These are phyloP conservation scores for Antitrichia curtipendula DNA, from an alignment of 225 moss, liverwort and hornwort genomes.

Conservation along the genomic window DNA sequence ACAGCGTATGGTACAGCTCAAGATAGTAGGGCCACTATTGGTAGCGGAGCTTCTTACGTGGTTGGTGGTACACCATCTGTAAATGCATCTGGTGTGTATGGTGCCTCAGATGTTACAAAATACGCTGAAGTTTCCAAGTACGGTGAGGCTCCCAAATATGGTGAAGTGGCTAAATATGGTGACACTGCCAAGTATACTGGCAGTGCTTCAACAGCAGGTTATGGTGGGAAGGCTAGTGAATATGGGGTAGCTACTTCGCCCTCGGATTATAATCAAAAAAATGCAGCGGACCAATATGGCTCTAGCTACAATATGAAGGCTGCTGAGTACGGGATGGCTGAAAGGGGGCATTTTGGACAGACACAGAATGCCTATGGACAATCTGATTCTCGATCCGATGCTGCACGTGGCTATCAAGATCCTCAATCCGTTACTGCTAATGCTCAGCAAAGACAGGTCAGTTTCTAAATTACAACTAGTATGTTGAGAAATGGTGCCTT, in stretches of 20 bases:
- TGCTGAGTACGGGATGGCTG: constrained; percentile 73
- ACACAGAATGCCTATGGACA: constrained; percentile 75
- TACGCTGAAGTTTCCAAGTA: constrained; percentile 83
- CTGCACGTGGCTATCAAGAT: constrained; percentile 70
- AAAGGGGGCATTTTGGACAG: constrained; percentile 80
- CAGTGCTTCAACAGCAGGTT: constrained; percentile 77
- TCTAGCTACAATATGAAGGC: constrained; percentile 70
- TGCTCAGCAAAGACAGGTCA: constrained; percentile 91
- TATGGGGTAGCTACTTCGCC: constrained; percentile 79
- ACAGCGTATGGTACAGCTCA: constrained; percentile 74
- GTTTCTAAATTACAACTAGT: not conserved
- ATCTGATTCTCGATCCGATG: constrained; percentile 65
- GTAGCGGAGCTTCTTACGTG: constrained; percentile 83
- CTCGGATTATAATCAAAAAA: constrained; percentile 67
- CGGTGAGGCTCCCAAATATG: constrained; percentile 61
- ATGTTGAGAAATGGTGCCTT: not conserved
- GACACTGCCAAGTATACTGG: constrained; percentile 76
- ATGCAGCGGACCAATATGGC: constrained; percentile 75
- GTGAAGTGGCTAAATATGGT: constrained; percentile 61
- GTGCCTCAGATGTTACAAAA: constrained; percentile 73
- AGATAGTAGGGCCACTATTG: constrained; percentile 67
- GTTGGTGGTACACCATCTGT: constrained; percentile 78
- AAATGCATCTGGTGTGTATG: constrained; percentile 84
- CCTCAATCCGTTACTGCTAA: constrained; percentile 50
- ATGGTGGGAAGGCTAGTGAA: constrained; percentile 73